Base-by-base conservation (phyloP, 2,329 filamentous ascomycete species). In the Ophiostoma sp. region DNA sequence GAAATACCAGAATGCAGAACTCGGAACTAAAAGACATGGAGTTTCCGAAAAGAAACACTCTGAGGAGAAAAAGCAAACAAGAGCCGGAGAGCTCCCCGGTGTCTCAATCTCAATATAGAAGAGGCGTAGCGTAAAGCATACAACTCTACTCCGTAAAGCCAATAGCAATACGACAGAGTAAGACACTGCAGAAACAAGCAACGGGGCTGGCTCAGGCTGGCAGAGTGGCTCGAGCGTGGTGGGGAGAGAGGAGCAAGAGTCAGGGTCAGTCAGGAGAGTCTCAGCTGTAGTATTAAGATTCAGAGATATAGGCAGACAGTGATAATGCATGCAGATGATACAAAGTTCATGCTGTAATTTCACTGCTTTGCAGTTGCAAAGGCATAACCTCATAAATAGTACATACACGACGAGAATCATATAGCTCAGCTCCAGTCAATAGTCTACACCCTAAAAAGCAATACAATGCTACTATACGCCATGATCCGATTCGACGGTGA, bases 171-270 rank as follows among this genome's bases (percentile, higher is more conserved):
- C 52, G 27, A 57, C 52, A 23, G 52, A 57, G 52, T 57, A 57
- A 57, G 52, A 57, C 52, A 57, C 52, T 57, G 52, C 52, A 57
- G 52, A 57, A 57, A 57, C 52, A 48, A 48, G 44, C 52, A 57
- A 57, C 52, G 52, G 52, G 52, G 52, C 44, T 48, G 44, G 44
- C 44, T 48, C 41, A 20, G 41, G 13, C 41, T 44, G 27, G 27
- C 44, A 48, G 52, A 23, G n/a, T 57, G 52, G 52, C 52, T 57
- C 52, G 52, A 57, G 52, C 52, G 52, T 57, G 52, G 10, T 27
- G 52, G 3, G 44, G 52, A 57, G 52, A 8, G n/a, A 57, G 52
- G 52, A 57, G 52, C 23, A 8, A 48, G 44, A 48, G 17, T 20
- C 44, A 48, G 41, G 52, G 52, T 27, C n/a, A n/a, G n/a, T 57